A percentile compares a stretch with the other conserved stretches of the same genome.
phyloP scores from a whole-genome alignment of 768 basidiomycete genomes.

The Suillus plorans region DNA sequence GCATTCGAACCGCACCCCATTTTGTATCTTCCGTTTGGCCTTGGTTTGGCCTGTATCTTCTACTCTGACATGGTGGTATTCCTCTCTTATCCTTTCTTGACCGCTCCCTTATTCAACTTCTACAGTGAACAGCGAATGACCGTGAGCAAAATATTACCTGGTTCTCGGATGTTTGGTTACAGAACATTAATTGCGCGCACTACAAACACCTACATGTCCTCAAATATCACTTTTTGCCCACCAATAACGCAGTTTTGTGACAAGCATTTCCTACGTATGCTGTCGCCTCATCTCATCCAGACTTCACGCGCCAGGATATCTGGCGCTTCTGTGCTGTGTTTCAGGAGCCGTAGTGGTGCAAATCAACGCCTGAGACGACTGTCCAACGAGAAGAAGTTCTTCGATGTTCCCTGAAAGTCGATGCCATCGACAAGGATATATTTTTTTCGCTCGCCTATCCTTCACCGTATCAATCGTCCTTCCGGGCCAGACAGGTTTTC shows the following conservation, averaged over 20 bases:
- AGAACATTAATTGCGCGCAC: no score
- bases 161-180: neutral
- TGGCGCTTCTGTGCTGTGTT: neutral
- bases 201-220: neutral
- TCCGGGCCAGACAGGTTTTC: neutral
- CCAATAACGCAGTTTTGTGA: neutral
- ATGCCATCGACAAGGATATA: neutral
- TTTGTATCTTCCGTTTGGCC: neutral
- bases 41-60: neutral
- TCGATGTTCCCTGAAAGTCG: neutral
- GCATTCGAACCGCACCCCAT: neutral
- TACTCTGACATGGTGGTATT: neutral
- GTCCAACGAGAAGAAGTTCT: neutral
- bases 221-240: neutral
- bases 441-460: neutral
- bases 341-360: no score
- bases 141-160: neutral
- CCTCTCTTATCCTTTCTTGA: neutral
- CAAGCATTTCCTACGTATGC: neutral
- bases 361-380: no score
- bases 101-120: neutral
- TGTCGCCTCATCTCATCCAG: neutral
- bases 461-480: neutral
- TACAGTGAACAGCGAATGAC: neutral
- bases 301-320: neutral